Base-by-base conservation (phyloP, 2,329 filamentous ascomycete genomes). In the Samsoniella hepiali region DNA sequence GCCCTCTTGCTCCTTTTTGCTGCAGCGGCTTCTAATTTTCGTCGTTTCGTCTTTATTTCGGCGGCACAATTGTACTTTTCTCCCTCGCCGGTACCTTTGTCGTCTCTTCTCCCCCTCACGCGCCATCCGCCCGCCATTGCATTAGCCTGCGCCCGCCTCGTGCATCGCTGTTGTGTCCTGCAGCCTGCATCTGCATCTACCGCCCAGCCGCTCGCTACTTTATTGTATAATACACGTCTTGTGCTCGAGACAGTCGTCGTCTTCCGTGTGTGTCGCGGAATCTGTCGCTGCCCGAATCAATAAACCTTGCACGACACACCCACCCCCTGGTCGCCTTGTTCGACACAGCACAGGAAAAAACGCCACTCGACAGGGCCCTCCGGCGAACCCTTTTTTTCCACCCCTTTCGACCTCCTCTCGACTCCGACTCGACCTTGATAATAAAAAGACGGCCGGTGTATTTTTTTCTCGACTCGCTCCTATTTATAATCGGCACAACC, bases 111-210 rank as follows among this genome's bases (percentile, higher is more conserved):
- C 31, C n/a, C 36, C 36, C 8, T n/a, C 27, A 34, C 36, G 32
- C 40, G 51, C 51, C 58, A 45, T 45, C 51, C 40, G 49, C 49
- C 22, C 45, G 29, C 13, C 42, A 29, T 38, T 54, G 38, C 51
- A 34, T 49, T 49, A 49, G 32, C 51, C 42, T 15, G 13, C 40
- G 40, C 31, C 58, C 3, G n/a, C 42, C 34, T 56, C 29, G 27
- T 58, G 44, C 44, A 29, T 42, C 36, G 27, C 32, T 60, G 47
- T 22, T 47, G 58, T 53, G 47, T 60, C 36, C 49, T 22, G 29
- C 49, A 29, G 29, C 27, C n/a, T 54, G 58, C 58, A 61, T 55
- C 58, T 47, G 58, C 50, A 61, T 29, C 58, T 54, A 6, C 58
- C n/a, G 10, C 7, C 38, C 49, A 45, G 31, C 50, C 49, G 29